Evolutionary conservation across 139 green algal genomes (phyloP), one percentile per base, ranked within the genome.

Genomic region (Auxenochlorella pyrenoidosa): DNA sequence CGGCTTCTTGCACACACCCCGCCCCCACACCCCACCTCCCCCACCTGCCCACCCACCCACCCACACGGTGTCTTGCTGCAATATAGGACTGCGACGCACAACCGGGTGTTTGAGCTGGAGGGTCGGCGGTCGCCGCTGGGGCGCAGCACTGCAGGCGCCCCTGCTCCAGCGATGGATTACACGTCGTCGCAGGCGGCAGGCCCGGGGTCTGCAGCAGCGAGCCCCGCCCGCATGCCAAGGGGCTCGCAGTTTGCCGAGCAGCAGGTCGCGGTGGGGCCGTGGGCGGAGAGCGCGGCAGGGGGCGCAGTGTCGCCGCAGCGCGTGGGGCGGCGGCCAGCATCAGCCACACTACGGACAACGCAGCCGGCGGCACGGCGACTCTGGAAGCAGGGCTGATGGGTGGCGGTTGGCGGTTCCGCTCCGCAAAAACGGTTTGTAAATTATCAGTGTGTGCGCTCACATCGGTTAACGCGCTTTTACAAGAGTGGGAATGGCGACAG

Each of bases 61-160:
- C 6, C 59, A 21, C 59, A 5, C 10, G 8, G 5, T 66, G 26
- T 79, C n/a, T 54, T 54, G 47, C 47, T 54, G 47, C 47, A 6
- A 54, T 10, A 59, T 59, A 85, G 79, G 79, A 3, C 59, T 15
- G 28, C 38, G 19, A 86, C 40, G 2, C 40, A 78, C 43, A 40
- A 77, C 18, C 65, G 43, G 2, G 63, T 78, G 22, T 77, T 86
- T 22, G 76, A 43, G 47, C 21, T 41, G 32, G 30, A 82, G 76
- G 76, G 76, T 32, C 43, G 76, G 8, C 47, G 30, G 18, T 86
- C 81, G 28, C 81, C 81, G 38, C 81, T 86, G 60, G 76, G 30
- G 10, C 44, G 65, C 70, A 44, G 13, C 28, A 26, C 63, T 36
- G 63, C 63, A 30, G 28, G 63, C 63, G 63, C 5, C 28, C 66